Conservation (phyloP, 2,329 filamentous ascomycete species). For the Cladosporium austrohemisphaericum region DNA sequence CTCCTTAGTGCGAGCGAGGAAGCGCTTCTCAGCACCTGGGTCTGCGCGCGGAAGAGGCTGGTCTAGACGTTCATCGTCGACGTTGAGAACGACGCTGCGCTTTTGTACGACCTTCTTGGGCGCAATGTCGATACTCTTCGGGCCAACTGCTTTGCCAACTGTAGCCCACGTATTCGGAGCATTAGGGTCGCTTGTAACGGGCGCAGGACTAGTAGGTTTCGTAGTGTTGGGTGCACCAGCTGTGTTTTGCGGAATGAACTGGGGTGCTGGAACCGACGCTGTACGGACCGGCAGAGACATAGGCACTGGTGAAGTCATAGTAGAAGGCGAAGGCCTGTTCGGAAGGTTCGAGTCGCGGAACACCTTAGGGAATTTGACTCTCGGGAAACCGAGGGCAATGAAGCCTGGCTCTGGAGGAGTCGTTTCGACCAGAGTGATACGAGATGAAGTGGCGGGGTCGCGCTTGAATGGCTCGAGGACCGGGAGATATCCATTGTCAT, state of each 20-base stretch:
- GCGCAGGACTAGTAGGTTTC: constrained; percentile 13
- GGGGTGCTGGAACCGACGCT: not conserved
- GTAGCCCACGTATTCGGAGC: constrained; percentile 35
- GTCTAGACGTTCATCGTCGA: constrained; percentile 42
- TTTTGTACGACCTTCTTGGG: constrained; percentile 28
- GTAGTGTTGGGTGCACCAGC: constrained; percentile 1
- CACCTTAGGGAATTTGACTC: constrained; percentile 37
- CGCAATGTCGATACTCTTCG: constrained; percentile 39
- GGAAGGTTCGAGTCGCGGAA: constrained; percentile 43
- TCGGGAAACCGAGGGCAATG: constrained; percentile 39
- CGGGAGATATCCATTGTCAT: constrained; percentile 45
- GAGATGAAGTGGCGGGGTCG: constrained; percentile 34
- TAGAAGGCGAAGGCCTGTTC: constrained; percentile 20
- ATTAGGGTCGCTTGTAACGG: constrained; percentile 12
- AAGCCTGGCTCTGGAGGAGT: constrained; percentile 42
- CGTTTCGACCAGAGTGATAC: constrained; percentile 46
- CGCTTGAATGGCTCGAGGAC: constrained; percentile 46
- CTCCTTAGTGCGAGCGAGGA: constrained; percentile 27
- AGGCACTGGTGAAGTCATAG: not conserved
- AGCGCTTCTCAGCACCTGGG: constrained; percentile 26
- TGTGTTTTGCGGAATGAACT: not conserved
- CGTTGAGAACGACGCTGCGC: constrained; percentile 40
- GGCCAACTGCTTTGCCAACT: constrained; percentile 38
- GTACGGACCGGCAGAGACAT: constrained; percentile 7
- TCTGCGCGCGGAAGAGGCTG: constrained; percentile 33